Conservation (phyloP, 345 rosid species). For the Aquilaria yunnanensis region DNA sequence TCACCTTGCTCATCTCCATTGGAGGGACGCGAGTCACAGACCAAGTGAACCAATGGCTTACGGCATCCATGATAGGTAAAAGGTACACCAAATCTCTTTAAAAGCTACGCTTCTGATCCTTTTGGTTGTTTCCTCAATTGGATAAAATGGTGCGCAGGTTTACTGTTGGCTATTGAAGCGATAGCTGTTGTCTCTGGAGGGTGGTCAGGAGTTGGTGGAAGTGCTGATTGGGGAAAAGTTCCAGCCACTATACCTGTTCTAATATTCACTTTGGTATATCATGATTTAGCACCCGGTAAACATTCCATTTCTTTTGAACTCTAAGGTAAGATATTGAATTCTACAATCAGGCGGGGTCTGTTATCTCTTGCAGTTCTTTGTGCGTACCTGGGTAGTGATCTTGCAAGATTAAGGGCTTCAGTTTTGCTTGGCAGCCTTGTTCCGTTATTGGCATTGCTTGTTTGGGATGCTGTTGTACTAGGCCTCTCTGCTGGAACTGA, state of each 20-base stretch:
- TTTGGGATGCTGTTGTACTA: slow-evolving; percentile 55
- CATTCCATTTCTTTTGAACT: neutral
- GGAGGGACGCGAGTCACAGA: slow-evolving; percentile 55
- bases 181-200: slow-evolving; percentile 36
- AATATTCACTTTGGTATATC: slow-evolving; percentile 57
- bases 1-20: slow-evolving; percentile 36
- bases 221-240: slow-evolving; percentile 49
- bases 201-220: slow-evolving; percentile 44
- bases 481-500: slow-evolving; percentile 33
- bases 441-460: slow-evolving; percentile 49
- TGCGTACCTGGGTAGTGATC: slow-evolving; percentile 60
- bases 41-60: slow-evolving; percentile 53
- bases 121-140: neutral
- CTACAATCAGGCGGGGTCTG: neutral
- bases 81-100: too few relatives aligned
- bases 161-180: slow-evolving; percentile 49
- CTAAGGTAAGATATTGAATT: neutral
- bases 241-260: slow-evolving; percentile 52
- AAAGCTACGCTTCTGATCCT: neutral
- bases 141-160: slow-evolving; percentile 27
- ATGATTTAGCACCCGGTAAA: slow-evolving; percentile 53
- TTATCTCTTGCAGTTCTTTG: slow-evolving; percentile 41
- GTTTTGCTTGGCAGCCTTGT: slow-evolving; percentile 47
- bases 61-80: slow-evolving; percentile 58
- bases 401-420: slow-evolving; percentile 39